phyloP scores from a whole-genome alignment of 225 moss, liverwort and hornwort species.

The Bryum argenteum region DNA sequence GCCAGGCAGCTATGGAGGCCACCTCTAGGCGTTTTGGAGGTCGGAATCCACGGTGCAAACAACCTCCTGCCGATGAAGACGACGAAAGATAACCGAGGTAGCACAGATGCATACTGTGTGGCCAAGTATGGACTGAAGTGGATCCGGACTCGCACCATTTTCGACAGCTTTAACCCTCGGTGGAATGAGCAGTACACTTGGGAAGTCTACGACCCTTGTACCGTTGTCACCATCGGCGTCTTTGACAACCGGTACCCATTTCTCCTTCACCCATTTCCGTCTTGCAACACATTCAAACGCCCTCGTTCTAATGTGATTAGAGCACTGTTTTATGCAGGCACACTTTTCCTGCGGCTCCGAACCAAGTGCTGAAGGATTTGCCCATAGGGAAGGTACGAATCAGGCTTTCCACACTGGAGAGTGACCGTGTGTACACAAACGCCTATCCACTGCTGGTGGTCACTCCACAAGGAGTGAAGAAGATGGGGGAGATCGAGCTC shows the following conservation, averaged over 20 bases:
- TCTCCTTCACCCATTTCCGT: background rate
- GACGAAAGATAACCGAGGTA: constrained; percentile 48
- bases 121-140: constrained; percentile 93
- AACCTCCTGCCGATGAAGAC: constrained; percentile 82
- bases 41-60: constrained; percentile 85
- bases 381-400: constrained; percentile 92
- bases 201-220: constrained; percentile 95
- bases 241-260: constrained; percentile 78
- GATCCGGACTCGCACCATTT: constrained; percentile 88
- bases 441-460: constrained; percentile 83
- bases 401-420: constrained; percentile 82
- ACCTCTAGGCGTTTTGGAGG: constrained; percentile 76
- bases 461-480: constrained; percentile 89
- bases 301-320: background rate
- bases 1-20: constrained; percentile 77
- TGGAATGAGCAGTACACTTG: constrained; percentile 99
- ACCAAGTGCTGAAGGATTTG: constrained; percentile 56
- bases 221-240: constrained; percentile 86
- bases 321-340: constrained; percentile 44
- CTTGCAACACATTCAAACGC: background rate
- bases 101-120: constrained; percentile 77
- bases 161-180: constrained; percentile 75
- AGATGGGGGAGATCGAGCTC: constrained; percentile 84
- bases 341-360: constrained; percentile 43
- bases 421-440: constrained; percentile 87